Evolutionary conservation across 805 yeast species (phyloP), one percentile per base, ranked within the genome.

Genomic region (Candida koratica): DNA sequence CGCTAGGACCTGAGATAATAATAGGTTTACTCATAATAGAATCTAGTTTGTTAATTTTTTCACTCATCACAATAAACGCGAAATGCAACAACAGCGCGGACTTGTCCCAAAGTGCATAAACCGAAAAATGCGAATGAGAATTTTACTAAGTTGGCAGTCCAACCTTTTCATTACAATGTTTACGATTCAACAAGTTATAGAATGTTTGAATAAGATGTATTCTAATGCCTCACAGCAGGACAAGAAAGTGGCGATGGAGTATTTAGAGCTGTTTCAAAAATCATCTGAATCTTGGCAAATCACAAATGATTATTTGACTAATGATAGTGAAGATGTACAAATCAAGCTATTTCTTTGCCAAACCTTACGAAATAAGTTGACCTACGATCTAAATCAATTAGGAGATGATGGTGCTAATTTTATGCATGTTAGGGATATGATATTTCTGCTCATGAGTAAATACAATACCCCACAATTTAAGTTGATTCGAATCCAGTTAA

Each of bases 1-100:
- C 96, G 34, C 96, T 86, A 38, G 99, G 99, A 48, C 98, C 99
- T 27, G 96, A 88, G 44, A 93, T 75, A 45, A 93, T 97, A 46
- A 93, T 81, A 34, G 97, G 97, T 63, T 93, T 85, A 41, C 61
- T 41, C 60, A 55, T 55, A 15, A 12, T 27, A 17, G 30, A 27
- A 19, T 27, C 30, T 27, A 5, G 8, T 26, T 26, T 11, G 13
- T 17, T n/a, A n/a, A n/a, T 27, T 16, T 17, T 28, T 25, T 25
- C 28, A 17, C 16, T 25, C 28, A 12, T 13, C 15, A 28, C 6
- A 28, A 11, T 14, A 18, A 28, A 28, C 32, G 32, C 32, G 32
- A 20, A 20, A 20, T 20, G 23, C 23, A 7, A 20, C 23, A 10
- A 7, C 23, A 20, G 23, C 23, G 23, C 23, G 24, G 24, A 20